Percentiles rank a stretch among this genome's conserved stretches.
These are phyloP conservation scores for Heliamphora pulchella DNA, from an alignment of 179 eudicot genomes.

Conservation along the genomic window DNA sequence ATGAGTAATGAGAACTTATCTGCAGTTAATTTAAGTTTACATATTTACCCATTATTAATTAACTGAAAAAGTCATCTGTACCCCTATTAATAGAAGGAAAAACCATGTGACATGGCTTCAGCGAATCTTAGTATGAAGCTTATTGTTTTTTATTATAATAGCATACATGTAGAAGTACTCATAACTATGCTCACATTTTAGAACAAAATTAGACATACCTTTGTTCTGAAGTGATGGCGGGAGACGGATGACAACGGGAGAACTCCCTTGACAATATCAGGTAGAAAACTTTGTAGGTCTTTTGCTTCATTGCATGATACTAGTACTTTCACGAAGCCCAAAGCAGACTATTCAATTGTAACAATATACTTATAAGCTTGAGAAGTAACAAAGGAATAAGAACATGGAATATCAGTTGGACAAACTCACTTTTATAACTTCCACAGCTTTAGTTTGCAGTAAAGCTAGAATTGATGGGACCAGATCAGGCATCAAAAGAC, in stretches of 20 bases:
- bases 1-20: no score
- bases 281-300: conserved; percentile 54
- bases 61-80: no score
- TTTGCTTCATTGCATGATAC: conserved; percentile 55
- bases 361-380: conserved; percentile 12
- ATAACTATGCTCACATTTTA: neutral
- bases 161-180: no score
- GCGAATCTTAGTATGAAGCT: no score
- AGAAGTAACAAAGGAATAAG: conserved; percentile 3
- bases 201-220: conserved; percentile 32
- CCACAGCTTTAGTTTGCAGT: conserved; percentile 69
- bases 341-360: conserved; percentile 49
- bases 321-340: conserved; percentile 86
- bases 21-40: no score
- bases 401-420: neutral
- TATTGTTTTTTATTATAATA: no score
- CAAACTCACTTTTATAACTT: conserved; percentile 74
- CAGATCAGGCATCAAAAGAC: conserved; percentile 50
- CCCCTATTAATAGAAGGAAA: no score
- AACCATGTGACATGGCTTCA: no score
- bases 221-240: conserved; percentile 78
- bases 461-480: conserved; percentile 70
- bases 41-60: no score
- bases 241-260: conserved; percentile 86
- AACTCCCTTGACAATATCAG: conserved; percentile 54